Conservation (phyloP, 2,329 filamentous ascomycete species). For the Stylonectria norvegica region DNA sequence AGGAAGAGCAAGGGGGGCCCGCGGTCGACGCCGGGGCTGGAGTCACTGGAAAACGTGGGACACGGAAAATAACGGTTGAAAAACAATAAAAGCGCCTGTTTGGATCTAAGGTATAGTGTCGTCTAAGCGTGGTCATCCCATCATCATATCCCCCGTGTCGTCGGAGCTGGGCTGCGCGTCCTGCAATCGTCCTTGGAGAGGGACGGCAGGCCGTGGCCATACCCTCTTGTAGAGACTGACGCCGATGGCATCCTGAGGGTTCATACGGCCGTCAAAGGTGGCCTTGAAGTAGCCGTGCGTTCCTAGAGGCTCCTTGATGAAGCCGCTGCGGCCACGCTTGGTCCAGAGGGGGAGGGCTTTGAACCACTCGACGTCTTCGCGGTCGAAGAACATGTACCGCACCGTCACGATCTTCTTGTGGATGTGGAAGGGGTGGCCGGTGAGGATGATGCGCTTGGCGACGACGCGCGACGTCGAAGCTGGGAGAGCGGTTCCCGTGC, state of each 20-base stretch:
- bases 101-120: conserved; percentile 29
- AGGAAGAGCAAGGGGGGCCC: conserved; percentile 54
- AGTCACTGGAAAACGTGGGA: conserved; percentile 36
- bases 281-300: conserved; percentile 99
- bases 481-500: conserved; percentile 80
- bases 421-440: conserved; percentile 97
- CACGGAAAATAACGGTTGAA: not conserved
- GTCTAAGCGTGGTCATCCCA: conserved; percentile 31
- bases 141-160: conserved; percentile 35
- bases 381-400: conserved; percentile 99
- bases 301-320: conserved; percentile 88
- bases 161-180: conserved; percentile 22
- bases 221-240: conserved; percentile 86
- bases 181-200: conserved; percentile 43
- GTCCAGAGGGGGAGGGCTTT: conserved; percentile 96
- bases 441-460: conserved; percentile 89
- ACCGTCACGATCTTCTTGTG: conserved; percentile 97
- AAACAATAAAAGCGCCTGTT: conserved; percentile 22
- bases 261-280: conserved; percentile 93
- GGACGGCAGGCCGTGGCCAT: conserved; percentile 67
- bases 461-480: conserved; percentile 76
- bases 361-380: conserved; percentile 95
- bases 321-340: conserved; percentile 79
- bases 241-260: conserved; percentile 89
- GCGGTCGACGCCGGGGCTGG: conserved; percentile 53